phyloP scores from a whole-genome alignment of 345 rosid genomes.

The Geranium brycei region DNA sequence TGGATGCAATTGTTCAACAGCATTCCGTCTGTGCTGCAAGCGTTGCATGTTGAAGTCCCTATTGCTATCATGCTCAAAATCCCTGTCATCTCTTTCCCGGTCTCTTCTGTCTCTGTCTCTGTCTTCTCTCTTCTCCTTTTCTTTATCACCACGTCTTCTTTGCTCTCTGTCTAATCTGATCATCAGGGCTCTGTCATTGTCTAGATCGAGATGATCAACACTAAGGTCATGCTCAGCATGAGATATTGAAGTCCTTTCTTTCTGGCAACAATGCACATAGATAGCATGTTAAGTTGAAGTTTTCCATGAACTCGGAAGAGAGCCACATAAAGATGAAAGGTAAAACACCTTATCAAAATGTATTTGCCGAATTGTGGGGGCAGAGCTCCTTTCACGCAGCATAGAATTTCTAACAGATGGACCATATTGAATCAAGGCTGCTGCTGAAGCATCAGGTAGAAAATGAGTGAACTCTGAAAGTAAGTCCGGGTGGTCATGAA shows the following conservation, averaged over 20 bases:
- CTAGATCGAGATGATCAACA: constrained; percentile 44
- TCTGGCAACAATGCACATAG: constrained; percentile 35
- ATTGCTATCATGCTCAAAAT: constrained; percentile 45
- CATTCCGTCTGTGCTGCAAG: constrained; percentile 35
- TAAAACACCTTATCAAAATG: constrained; percentile 57
- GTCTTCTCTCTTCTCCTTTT: constrained; percentile 59
- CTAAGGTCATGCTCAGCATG: constrained; percentile 46
- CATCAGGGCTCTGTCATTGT: constrained; percentile 39
- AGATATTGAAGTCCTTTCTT: constrained; percentile 41
- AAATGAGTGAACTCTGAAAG: constrained; percentile 81
- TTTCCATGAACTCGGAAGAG: constrained; percentile 3
- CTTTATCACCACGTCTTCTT: constrained; percentile 53
- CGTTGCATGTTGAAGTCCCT: constrained; percentile 48
- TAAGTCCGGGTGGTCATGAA: constrained; percentile 75
- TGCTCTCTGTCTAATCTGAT: constrained; percentile 57
- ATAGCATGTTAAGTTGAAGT: constrained; percentile 19
- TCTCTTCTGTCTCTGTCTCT: constrained; percentile 57
- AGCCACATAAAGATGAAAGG: background rate
- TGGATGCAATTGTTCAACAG: constrained; percentile 43
- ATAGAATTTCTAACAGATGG: constrained; percentile 41
- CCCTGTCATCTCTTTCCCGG: constrained; percentile 38
- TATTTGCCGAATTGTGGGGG: constrained; percentile 39
- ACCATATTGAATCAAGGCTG: constrained; percentile 33
- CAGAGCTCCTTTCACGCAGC: constrained; percentile 50
- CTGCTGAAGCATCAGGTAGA: constrained; percentile 73